phyloP scores from a whole-genome alignment of 2,329 filamentous ascomycete species.

The Trichoderma simmonsii region DNA sequence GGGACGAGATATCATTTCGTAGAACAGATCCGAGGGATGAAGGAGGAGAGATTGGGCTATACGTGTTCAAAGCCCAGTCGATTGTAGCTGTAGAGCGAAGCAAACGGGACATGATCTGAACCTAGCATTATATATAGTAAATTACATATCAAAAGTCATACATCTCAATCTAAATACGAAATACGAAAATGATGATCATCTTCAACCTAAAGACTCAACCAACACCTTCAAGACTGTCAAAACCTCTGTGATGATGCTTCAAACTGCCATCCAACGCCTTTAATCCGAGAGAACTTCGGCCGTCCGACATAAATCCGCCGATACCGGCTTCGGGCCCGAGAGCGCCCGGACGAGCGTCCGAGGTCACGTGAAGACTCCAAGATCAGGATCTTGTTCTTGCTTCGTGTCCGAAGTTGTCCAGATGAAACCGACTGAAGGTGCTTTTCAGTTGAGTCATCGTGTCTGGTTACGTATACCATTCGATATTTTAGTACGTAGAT shows the following conservation, averaged over 20 bases:
- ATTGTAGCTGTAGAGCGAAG: neutral
- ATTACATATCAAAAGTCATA: neutral
- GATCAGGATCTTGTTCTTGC: neutral
- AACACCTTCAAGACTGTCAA: neutral
- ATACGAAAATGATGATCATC: neutral
- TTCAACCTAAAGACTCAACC: neutral
- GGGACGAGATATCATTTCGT: slow-evolving; percentile 1
- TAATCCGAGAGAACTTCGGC: slow-evolving; percentile 9
- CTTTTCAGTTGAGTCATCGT: neutral
- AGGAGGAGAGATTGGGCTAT: neutral
- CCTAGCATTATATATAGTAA: neutral
- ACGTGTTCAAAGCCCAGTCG: neutral
- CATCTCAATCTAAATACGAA: neutral
- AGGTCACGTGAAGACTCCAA: neutral
- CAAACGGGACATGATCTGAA: too few relatives aligned
- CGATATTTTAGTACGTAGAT: neutral
- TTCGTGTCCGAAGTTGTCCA: neutral
- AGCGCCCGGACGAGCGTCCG: neutral
- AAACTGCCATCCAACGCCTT: neutral
- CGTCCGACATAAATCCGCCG: slow-evolving; percentile 8
- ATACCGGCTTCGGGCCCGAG: slow-evolving; percentile 4
- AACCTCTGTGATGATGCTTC: neutral
- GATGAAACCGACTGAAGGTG: neutral
- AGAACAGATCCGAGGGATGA: neutral
- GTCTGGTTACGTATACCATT: neutral